Base-by-base conservation (phyloP, 805 yeast genomes). In the Aciculoconidium aculeatum region DNA sequence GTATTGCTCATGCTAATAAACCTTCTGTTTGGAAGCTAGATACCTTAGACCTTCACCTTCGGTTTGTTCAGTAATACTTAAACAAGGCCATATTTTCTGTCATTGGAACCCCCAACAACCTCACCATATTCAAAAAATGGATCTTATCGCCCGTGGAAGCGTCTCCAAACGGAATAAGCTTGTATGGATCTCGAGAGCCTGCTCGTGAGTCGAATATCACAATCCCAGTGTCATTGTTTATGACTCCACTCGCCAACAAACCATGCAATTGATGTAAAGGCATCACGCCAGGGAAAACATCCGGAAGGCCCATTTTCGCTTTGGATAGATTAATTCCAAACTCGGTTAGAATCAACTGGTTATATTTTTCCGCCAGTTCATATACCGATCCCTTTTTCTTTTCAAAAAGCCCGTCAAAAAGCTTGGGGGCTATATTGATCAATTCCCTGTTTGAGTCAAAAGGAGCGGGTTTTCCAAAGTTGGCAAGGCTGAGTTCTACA, bases 201-300 rank as follows among this genome's bases (percentile, higher is more conserved):
- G 8, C 25, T 6, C 11, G 15, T 5, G 11, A 18, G 6, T 7
- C 8, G 9, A 13, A 19, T 14, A 21, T 15, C 11, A 14, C 26
- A 15, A 31, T 17, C 15, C 10, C 11, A 7, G 34, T 22, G 5
- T 41, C 43, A n/a, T 41, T 31, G 17, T 38, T 41, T 5, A 53
- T 29, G 3, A 15, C 40, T 3, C 58, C 60, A 8, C 41, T 34
- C 22, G 53, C 50, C 18, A 66, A 37, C 49, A 61, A 41, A 11
- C 55, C 53, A n/a, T 49, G 29, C 10, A 73, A 36, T 39, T 72
- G 77, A 53, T 53, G 44, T 17, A 72, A 27, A 1, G 80, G 75
- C 7, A 69, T 40, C 3, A 70, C 36, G 1, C 81, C 80, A 0
- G 80, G 77, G 2, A 65, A 43, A 3, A 73, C 70, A 7, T 44